Evolutionary conservation across 2,329 filamentous ascomycete genomes (phyloP), one percentile per base, ranked within the genome.

Genomic region (Botrytis tulipae): DNA sequence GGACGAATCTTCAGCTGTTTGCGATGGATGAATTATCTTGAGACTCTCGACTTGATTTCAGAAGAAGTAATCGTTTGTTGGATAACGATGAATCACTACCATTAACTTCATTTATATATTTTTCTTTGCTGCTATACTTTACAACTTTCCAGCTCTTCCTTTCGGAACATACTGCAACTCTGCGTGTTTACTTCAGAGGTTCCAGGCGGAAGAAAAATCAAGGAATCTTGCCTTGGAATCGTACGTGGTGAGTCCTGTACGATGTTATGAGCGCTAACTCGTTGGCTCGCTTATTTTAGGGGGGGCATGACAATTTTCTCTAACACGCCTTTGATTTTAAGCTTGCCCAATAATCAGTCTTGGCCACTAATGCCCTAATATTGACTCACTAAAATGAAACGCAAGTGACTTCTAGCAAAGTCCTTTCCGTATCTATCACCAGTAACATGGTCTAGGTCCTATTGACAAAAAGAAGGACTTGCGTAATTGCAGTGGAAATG

Each of bases 261-360:
- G 14, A 35, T 68, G 35, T 54, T 29, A 12, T 54, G 25, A 54
- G 42, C 14, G 9, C 35, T 18, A 22, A 20, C n/a, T 25, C 51
- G 42, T 14, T 54, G 46, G 32, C 46, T 68, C 65, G 65, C 46
- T 68, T 68, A 68, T 54, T 48, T 40, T 16, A 68, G 65, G 65
- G 51, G 63, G 46, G 14, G 14, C 7, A 20, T 14, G 4, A 48
- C 12, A n/a, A 25, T n/a, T 10, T 32, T 1, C 37, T 37, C 12
- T 3, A 35, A 12, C 44, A 48, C 12, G 18, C 7, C 29, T 66
- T 16, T 48, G 32, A 66, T 66, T 44, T 37, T 29, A 18, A 35
- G 18, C 40, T n/a, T n/a, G 22, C 25, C 60, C 35, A 62, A 62
- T 25, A n/a, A n/a, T n/a, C 7, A 5, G 14, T 40, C 35, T n/a